Percentiles rank a stretch among this genome's conserved stretches.
These are phyloP conservation scores for Albatrellus sp. DNA, from an alignment of 1,284 basidiomycete genomes.

Conservation along the genomic window DNA sequence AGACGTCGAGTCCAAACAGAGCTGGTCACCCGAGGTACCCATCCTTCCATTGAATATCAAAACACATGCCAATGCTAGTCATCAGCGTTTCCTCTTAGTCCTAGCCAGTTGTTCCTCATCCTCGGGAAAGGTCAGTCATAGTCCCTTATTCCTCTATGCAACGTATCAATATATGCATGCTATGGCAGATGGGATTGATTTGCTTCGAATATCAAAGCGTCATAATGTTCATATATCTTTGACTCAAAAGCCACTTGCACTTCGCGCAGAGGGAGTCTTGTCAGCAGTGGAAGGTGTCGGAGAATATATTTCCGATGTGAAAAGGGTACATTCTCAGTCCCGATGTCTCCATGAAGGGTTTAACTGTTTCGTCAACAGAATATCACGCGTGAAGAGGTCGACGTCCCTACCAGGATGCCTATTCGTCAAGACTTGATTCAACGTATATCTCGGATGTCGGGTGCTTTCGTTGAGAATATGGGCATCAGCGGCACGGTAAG, in stretches of 20 bases:
- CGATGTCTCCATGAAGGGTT: background rate
- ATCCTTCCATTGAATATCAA: background rate
- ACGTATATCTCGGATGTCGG: slow-evolving; percentile 52
- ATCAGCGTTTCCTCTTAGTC: slow-evolving; percentile 43
- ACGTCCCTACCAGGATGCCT: slow-evolving; percentile 30
- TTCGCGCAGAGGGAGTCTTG: slow-evolving; percentile 48
- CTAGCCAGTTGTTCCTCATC: slow-evolving; percentile 54
- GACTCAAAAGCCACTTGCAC: slow-evolving; percentile 37
- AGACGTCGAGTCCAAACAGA: slow-evolving; percentile 40
- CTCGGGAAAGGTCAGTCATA: slow-evolving; percentile 51
- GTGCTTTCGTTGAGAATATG: slow-evolving; percentile 45
- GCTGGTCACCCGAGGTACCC: slow-evolving; percentile 31
- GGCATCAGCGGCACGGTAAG: slow-evolving; percentile 32
- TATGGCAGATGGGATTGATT: slow-evolving; percentile 47
- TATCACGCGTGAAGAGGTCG: slow-evolving; percentile 34
- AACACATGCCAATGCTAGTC: background rate
- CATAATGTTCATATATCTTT: slow-evolving; percentile 53
- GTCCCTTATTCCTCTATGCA: background rate
- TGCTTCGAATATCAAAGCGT: slow-evolving; percentile 42
- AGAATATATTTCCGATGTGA: slow-evolving; percentile 4
- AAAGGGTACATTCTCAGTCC: slow-evolving; percentile 22
- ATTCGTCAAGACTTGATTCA: slow-evolving; percentile 36
- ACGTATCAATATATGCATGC: background rate
- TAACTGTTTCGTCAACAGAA: slow-evolving; percentile 21
- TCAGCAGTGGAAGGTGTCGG: slow-evolving; percentile 8